These are phyloP conservation scores for Solanum clarkiae DNA, from an alignment of 257 asterid genomes.

Conservation along the genomic window DNA sequence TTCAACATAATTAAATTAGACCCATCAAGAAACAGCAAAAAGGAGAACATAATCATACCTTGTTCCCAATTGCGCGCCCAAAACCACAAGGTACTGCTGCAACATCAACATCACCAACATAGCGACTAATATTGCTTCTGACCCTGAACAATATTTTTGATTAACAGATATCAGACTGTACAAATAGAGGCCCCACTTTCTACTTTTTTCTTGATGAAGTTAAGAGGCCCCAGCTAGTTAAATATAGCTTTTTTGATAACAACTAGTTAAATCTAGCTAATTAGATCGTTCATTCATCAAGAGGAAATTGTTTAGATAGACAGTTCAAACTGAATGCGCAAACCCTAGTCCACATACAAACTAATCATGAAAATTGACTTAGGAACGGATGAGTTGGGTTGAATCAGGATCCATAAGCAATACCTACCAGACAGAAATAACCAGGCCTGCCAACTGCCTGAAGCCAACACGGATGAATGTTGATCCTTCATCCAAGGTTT, in stretches of 20 bases:
- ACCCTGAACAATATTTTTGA: slow-evolving; percentile 42
- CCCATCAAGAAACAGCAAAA: not conserved
- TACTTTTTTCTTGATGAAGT: not conserved
- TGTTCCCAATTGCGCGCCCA: slow-evolving; percentile 96
- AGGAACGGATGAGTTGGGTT: not conserved
- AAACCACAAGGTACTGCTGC: slow-evolving; percentile 99
- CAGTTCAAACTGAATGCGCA: not conserved
- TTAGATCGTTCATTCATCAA: not conserved
- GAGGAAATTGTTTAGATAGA: not conserved
- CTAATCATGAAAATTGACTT: not conserved
- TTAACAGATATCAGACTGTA: not conserved
- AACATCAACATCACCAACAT: slow-evolving; percentile 88
- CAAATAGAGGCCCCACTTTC: not conserved
- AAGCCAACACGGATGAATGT: slow-evolving; percentile 83
- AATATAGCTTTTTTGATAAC: not conserved
- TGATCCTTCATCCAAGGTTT: slow-evolving; percentile 85
- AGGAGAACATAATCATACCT: slow-evolving; percentile 33
- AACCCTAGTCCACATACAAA: not conserved
- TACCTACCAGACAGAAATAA: slow-evolving; percentile 86
- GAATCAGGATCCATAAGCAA: not conserved
- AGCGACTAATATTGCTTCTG: slow-evolving; percentile 48
- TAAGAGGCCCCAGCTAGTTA: not conserved
- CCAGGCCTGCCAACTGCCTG: slow-evolving; percentile 95
- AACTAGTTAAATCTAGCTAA: not conserved
- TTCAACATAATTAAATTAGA: not conserved